Evolutionary conservation across 257 asterid genomes (phyloP).

Genomic region (Solanum pinnatisectum): DNA sequence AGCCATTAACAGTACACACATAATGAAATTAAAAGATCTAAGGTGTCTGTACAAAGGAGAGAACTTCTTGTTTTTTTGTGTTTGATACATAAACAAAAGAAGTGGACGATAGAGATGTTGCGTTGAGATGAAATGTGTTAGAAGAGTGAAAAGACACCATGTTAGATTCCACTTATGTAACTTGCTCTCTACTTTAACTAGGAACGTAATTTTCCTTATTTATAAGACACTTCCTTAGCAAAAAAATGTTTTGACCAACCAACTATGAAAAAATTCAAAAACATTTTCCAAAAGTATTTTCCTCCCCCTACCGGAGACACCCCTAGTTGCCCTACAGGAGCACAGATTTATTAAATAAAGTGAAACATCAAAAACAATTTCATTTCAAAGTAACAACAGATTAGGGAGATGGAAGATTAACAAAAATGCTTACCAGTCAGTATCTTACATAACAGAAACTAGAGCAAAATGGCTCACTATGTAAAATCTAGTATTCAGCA

Average conservation of each 20-base stretch:
- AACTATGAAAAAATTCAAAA: not conserved
- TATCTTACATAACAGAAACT: not conserved
- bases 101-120: not conserved
- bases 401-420: not conserved
- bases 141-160: not conserved
- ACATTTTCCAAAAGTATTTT: not conserved
- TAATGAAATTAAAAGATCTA: not conserved
- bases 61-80: not conserved
- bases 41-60: not conserved
- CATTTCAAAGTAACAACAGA: not conserved
- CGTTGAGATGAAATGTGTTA: not conserved
- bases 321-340: not conserved
- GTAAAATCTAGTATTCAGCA: not conserved
- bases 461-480: not conserved
- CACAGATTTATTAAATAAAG: not conserved
- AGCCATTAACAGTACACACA: not conserved
- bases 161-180: not conserved
- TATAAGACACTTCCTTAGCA: not conserved
- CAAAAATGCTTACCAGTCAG: not conserved
- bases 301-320: not conserved
- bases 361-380: not conserved
- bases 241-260: not conserved
- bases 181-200: not conserved
- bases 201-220: not conserved
- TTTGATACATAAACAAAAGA: not conserved